A percentile compares a stretch with the other conserved stretches of the same genome.
Evolutionary conservation across 129 eudicot species (phyloP).

Genomic region (Flaveria robusta): DNA sequence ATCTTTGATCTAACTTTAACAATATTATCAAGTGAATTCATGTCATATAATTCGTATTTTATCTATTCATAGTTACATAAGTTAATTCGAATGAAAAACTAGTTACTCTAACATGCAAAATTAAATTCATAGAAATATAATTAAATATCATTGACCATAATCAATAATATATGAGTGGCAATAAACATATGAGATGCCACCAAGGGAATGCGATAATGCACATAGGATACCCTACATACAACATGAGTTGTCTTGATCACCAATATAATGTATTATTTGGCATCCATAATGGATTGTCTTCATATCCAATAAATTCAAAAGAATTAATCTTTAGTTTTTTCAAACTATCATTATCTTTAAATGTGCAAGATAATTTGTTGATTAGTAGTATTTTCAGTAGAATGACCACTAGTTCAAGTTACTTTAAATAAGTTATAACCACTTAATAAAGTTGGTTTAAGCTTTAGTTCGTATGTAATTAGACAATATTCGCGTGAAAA

Average conservation of each 20-base stretch:
- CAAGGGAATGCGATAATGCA: slow-evolving; percentile 33
- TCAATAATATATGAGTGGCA: neutral
- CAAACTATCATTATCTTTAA: neutral
- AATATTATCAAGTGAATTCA: neutral
- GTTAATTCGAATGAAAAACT: neutral
- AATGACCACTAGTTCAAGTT: neutral
- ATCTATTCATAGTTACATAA: neutral
- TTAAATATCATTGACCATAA: neutral
- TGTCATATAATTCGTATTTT: neutral
- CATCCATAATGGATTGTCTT: slow-evolving; percentile 37
- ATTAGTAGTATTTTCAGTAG: neutral
- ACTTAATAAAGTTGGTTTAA: neutral
- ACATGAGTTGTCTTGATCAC: slow-evolving; percentile 48
- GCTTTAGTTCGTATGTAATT: neutral
- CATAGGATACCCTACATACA: slow-evolving; percentile 34
- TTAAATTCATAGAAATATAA: neutral
- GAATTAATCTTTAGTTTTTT: neutral
- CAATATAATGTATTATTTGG: slow-evolving; percentile 39
- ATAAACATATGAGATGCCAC: slow-evolving; percentile 13
- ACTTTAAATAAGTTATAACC: neutral
- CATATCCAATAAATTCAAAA: slow-evolving; percentile 11
- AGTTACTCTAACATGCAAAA: neutral
- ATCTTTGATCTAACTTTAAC: neutral
- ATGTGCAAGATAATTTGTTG: neutral
- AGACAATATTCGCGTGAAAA: neutral